These are phyloP conservation scores for Aspergillus pseudotamarii DNA, from an alignment of 2,329 filamentous ascomycete species.

Conservation along the genomic window DNA sequence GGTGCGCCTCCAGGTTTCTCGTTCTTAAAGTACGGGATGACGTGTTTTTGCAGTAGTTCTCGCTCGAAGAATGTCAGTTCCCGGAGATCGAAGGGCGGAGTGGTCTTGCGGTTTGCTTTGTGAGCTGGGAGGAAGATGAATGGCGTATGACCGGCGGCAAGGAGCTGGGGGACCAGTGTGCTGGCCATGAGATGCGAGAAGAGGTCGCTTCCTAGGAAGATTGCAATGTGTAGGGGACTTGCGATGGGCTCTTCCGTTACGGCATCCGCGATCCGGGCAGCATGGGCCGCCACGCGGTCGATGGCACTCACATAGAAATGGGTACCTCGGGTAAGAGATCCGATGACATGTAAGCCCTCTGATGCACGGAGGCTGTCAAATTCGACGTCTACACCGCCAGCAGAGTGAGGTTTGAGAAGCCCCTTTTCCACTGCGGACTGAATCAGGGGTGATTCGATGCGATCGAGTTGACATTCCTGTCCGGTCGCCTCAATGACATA, in stretches of 20 bases:
- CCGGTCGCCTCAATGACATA: constrained; percentile 16
- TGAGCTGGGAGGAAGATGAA: constrained; percentile 13
- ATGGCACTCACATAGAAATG: constrained; percentile 16
- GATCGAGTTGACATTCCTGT: constrained; percentile 11
- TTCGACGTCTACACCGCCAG: constrained; percentile 12
- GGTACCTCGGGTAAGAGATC: constrained; percentile 12
- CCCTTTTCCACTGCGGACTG: constrained; percentile 11
- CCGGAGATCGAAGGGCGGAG: constrained; percentile 2
- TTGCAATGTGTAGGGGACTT: constrained; percentile 8
- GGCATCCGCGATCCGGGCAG: constrained; percentile 13
- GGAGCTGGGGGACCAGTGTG: constrained; percentile 10
- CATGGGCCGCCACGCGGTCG: constrained; percentile 14
- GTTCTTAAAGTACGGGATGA: constrained; percentile 5
- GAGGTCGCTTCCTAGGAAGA: constrained; percentile 13
- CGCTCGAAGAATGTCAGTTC: constrained; percentile 13
- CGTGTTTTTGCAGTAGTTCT: constrained; percentile 5
- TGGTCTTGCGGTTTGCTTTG: neutral
- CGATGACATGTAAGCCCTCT: constrained; percentile 10
- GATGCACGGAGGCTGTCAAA: constrained; percentile 12
- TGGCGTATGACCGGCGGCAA: constrained; percentile 14
- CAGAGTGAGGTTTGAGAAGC: constrained; percentile 8
- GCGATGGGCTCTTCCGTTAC: constrained; percentile 9
- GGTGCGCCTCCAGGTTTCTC: neutral
- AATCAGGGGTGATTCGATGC: constrained; percentile 10
- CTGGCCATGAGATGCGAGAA: constrained; percentile 13